These are phyloP conservation scores for Phanerochaete carnosa DNA, from an alignment of 768 basidiomycete species.

Conservation along the genomic window DNA sequence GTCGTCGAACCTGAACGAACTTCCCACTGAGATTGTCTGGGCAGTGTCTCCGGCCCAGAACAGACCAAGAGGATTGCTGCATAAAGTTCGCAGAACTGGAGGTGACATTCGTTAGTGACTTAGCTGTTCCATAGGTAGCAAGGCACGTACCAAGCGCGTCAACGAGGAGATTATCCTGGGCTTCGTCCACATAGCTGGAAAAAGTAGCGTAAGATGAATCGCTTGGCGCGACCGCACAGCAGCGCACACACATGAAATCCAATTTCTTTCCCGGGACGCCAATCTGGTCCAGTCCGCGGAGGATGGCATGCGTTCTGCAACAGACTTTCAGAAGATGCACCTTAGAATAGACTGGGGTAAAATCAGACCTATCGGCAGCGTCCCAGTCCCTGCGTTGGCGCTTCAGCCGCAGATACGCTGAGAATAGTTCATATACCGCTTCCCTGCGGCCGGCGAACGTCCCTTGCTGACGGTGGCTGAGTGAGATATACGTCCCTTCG, in stretches of 20 bases:
- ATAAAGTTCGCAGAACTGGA: conserved; percentile 60
- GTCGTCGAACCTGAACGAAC: conserved; percentile 68
- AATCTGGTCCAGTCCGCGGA: conserved; percentile 32
- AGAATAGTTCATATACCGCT: conserved; percentile 51
- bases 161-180: conserved; percentile 62
- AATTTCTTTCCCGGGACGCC: conserved; percentile 41
- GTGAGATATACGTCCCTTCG: conserved; percentile 38
- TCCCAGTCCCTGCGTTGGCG: conserved; percentile 44
- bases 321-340: too few species aligned
- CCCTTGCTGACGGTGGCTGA: conserved; percentile 46
- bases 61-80: conserved; percentile 58
- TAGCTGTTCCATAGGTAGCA: neutral
- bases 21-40: conserved; percentile 70
- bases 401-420: conserved; percentile 48
- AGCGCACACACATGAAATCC: conserved; percentile 52
- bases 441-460: conserved; percentile 52
- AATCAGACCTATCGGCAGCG: conserved; percentile 53
- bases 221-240: conserved; percentile 34
- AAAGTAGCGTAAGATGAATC: neutral
- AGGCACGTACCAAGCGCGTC: conserved; percentile 50
- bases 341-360: neutral
- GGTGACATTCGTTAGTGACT: neutral
- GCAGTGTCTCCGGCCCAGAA: conserved; percentile 83
- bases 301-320: conserved; percentile 55
- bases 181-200: conserved; percentile 68